Evolutionary conservation across 164 flowering plant genomes (phyloP), one percentile per base, ranked within the genome.

Genomic region (Chimonanthus praecox): DNA sequence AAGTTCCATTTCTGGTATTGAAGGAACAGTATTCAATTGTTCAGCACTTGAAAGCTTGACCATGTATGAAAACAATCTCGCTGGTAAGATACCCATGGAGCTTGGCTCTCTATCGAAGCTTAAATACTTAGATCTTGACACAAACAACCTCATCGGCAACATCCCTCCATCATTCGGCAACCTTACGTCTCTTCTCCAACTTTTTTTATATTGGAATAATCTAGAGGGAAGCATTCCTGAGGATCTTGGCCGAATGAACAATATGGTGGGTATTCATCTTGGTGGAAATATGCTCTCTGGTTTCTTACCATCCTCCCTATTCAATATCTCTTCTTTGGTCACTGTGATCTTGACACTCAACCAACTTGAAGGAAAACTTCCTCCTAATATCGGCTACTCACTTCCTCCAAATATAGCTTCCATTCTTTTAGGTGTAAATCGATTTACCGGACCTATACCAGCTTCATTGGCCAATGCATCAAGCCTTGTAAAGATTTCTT

Each of bases 241-340:
- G 4, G 80, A 76, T 5, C 64, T 87, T 8, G 77, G 75, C 8
- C 72, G 69, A 33, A 79, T 87, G 1, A 44, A 6, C 0, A 79
- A 72, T 1, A 47, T 89, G 33, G 68, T 72, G 49, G 1, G 6
- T 0, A 81, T 88, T 5, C 82, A 83, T 49, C 71, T 89, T 47
- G 49, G 69, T 47, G 58, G 51, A 0, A 89, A 89, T 62, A 48
- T 72, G 7, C 78, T 87, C 45, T 49, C 80, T 6, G 92, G 92
- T 4, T 64, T 73, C 6, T 60, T 88, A 20, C 89, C 92, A 10
- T 4, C 77, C 0, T 70, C 87, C 5, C 65, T 87, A 10, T 88
- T 75, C 78, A 88, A 88, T 74, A 61, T 86, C 65, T 81, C 92
- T 11, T 82, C 84, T 3, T 10, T 88, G 3, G 72, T 20, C 4